Percentiles rank a stretch among this genome's conserved stretches.
These are phyloP conservation scores for Populus davidiana DNA, from an alignment of 345 rosid species.

Conservation along the genomic window DNA sequence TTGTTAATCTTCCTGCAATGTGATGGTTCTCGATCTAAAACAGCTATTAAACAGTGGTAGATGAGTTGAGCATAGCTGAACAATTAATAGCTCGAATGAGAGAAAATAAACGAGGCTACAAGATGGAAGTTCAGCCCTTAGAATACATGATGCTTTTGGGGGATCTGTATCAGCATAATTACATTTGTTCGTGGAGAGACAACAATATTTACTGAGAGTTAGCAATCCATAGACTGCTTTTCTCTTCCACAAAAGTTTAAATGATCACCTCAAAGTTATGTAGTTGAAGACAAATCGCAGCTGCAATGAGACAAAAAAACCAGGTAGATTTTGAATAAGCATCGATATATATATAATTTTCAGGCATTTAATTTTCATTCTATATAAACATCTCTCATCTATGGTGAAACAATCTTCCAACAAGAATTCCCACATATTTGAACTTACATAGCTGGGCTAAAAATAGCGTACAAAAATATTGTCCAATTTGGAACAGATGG, in stretches of 20 bases:
- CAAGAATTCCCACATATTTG: not conserved
- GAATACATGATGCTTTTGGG: not conserved
- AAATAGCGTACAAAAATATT: not conserved
- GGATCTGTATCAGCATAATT: not conserved
- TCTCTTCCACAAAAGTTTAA: not conserved
- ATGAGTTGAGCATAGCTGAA: not conserved
- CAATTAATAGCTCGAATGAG: not conserved
- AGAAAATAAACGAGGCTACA: not conserved
- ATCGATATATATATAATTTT: too few species aligned
- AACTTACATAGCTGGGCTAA: not conserved
- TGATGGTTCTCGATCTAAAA: not conserved
- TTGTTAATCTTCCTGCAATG: not conserved
- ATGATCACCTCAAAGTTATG: not conserved
- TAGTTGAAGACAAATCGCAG: not conserved
- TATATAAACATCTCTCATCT: too few species aligned
- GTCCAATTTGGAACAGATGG: not conserved
- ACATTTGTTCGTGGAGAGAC: not conserved
- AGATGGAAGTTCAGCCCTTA: not conserved
- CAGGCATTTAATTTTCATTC: too few species aligned
- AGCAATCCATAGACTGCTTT: not conserved
- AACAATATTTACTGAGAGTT: not conserved
- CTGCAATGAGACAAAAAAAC: not conserved
- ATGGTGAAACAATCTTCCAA: not conserved
- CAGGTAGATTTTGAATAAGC: not conserved
- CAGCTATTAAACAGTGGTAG: not conserved